Evolutionary conservation across 768 basidiomycete species (phyloP), one percentile per base, ranked within the genome.

Genomic region (Baorangia bicolor): DNA sequence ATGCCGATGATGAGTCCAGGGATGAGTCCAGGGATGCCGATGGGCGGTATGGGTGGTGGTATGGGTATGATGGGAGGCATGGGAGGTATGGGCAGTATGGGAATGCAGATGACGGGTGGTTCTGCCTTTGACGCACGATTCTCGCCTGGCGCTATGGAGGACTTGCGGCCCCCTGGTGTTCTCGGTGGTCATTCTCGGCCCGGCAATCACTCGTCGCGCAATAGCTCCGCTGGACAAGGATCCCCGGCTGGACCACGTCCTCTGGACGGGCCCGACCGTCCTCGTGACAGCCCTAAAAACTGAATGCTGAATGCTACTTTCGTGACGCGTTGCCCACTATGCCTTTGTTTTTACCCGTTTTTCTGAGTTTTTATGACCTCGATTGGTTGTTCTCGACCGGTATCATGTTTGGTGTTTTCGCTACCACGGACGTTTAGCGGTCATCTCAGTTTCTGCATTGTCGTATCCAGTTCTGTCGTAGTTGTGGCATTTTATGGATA

Each of bases 1-100:
- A 85, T 87, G 82, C 79, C 81, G 14, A 84, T 86, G 82, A 86
- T 88, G 84, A 78, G 72, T 41, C 65, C 71, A 25, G 68, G 67
- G 82, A 86, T 88, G 84, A 78, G 72, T 41, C 65, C 71, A 25
- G 68, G 67, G 44, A 63, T 75, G 61, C 62, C 61, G 33, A 73
- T 75, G 56, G 69, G 69, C 14, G 68, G 69, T 47, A 83, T 81
- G 79, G 64, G 85, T 78, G 57, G 63, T 40, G 54, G 64, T 10
- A 63, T 64, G 64, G 64, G 72, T 34, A 82, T 80, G 78, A 73
- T 73, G 74, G 70, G 68, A 1, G 59, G 58, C 2, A 78, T 83
- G 68, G 74, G 73, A 1, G 75, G 76, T 59, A 73, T 73, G 73
- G 58, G 74, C 12, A 55, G 52, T 13, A 66, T 75, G 69, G 75